Evolutionary conservation across 805 yeast species (phyloP).

Genomic region (Starmerella bacillaris): DNA sequence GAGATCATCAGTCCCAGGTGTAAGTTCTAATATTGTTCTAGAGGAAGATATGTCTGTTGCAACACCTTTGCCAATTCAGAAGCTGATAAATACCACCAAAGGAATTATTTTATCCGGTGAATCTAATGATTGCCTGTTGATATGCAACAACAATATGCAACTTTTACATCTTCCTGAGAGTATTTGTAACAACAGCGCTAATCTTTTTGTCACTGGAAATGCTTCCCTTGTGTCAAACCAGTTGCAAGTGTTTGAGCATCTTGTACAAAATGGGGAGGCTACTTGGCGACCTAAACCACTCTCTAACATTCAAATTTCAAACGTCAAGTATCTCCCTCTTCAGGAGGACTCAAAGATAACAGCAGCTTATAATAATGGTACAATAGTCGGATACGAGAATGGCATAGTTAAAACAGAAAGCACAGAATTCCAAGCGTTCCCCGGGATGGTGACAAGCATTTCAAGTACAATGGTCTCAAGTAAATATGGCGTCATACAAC

Average conservation of each 20-base stretch:
- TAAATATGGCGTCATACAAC: too few relatives aligned
- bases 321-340: too few relatives aligned
- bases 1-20: neutral
- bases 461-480: too few relatives aligned
- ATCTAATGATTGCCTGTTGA: neutral
- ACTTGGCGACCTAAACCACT: too few relatives aligned
- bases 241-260: neutral
- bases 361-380: too few relatives aligned
- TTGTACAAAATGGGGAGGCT: neutral
- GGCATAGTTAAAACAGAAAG: too few relatives aligned
- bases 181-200: neutral
- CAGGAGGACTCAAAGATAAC: too few relatives aligned
- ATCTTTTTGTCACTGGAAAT: neutral
- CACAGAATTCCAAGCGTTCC: too few relatives aligned
- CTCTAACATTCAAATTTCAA: too few relatives aligned
- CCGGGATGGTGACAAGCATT: too few relatives aligned
- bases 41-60: conserved; percentile 7
- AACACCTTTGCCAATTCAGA: conserved; percentile 4
- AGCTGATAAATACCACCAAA: neutral
- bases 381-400: too few relatives aligned
- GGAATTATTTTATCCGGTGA: conserved; percentile 5
- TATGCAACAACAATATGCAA: conserved; percentile 10
- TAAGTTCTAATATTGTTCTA: neutral
- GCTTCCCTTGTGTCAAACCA: neutral
- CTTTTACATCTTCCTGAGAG: conserved; percentile 1